phyloP scores from a whole-genome alignment of 2,329 filamentous ascomycete genomes.

The Ophiocordyceps camponoti-leonardi region DNA sequence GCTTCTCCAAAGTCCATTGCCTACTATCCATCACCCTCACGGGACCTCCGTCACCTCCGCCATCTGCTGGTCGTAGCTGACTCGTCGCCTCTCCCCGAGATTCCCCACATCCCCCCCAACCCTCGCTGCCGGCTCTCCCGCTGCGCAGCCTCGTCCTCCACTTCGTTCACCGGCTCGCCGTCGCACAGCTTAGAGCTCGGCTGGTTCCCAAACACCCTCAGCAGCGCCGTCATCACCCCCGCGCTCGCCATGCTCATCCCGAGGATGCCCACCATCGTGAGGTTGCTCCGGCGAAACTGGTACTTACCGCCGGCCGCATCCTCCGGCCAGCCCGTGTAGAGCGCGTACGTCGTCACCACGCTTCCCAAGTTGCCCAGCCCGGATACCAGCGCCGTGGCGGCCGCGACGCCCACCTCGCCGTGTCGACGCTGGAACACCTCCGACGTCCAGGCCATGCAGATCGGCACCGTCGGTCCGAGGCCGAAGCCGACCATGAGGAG shows the following conservation, averaged over 20 bases:
- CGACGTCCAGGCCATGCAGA: constrained; percentile 86
- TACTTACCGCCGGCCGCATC: constrained; percentile 51
- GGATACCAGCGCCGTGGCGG: constrained; percentile 70
- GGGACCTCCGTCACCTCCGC: too few species aligned
- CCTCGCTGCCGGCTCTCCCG: constrained; percentile 41
- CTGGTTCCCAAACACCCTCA: constrained; percentile 40
- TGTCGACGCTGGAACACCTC: constrained; percentile 83
- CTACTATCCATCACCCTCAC: too few species aligned
- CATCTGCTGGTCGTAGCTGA: too few species aligned
- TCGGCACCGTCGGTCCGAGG: constrained; percentile 76
- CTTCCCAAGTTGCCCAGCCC: constrained; percentile 76
- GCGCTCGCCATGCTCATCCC: constrained; percentile 60
- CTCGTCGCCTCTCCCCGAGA: neutral
- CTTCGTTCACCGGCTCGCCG: constrained; percentile 22
- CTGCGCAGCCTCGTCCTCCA: constrained; percentile 42
- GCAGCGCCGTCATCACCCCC: constrained; percentile 46
- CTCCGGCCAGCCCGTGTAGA: constrained; percentile 74
- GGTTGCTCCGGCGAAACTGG: constrained; percentile 68
- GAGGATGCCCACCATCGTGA: constrained; percentile 77
- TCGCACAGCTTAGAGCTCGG: constrained; percentile 27
- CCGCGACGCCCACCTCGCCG: constrained; percentile 78
- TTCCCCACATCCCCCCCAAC: neutral
- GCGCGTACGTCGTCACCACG: constrained; percentile 73
- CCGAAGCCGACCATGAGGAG: constrained; percentile 84
- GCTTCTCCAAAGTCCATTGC: too few species aligned